phyloP scores from a whole-genome alignment of 2,329 filamentous ascomycete species.

The Akanthomyces dipterigenus region DNA sequence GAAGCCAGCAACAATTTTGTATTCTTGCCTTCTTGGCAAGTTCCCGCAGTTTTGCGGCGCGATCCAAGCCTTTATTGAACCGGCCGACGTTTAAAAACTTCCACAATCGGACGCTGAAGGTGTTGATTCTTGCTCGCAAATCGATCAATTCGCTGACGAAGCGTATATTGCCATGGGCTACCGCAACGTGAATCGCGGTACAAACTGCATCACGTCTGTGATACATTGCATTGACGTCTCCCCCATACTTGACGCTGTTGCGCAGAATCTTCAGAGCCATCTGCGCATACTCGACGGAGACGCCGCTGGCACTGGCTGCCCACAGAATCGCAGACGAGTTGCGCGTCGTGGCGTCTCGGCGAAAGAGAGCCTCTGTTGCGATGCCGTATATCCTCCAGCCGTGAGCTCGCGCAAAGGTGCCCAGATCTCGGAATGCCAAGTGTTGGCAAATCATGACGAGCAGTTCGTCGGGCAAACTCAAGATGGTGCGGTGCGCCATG shows the following conservation, averaged over 20 bases:
- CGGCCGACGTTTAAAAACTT: neutral
- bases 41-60: neutral
- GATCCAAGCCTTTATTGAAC: neutral
- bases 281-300: neutral
- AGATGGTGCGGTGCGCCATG: neutral
- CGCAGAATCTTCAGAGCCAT: neutral
- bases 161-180: neutral
- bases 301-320: slow-evolving; percentile 1
- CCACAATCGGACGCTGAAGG: neutral
- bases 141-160: neutral
- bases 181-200: neutral
- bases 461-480: neutral
- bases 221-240: neutral
- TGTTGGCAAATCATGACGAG: neutral
- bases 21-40: neutral
- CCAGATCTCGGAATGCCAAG: neutral
- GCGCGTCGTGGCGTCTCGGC: neutral
- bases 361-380: neutral
- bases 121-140: neutral
- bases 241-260: neutral
- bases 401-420: neutral
- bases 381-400: neutral
- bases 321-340: slow-evolving; percentile 1
- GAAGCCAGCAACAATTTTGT: neutral
- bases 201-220: neutral